Base-by-base conservation (phyloP, 495 filamentous ascomycete species). In the Chaetomidium leptoderma region DNA sequence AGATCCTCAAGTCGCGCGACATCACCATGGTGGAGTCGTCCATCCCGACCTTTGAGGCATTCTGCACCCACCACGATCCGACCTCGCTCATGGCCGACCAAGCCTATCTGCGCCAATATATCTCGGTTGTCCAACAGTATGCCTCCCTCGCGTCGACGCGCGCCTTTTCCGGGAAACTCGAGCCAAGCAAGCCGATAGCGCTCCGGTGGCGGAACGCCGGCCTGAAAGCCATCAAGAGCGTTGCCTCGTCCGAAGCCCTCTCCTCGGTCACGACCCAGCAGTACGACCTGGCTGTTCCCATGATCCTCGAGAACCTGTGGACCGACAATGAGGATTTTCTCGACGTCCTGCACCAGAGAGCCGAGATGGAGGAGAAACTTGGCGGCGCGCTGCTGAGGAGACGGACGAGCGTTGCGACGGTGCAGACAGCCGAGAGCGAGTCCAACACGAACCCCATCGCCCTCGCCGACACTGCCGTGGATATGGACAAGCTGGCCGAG, bases 11-110 rank as follows among this genome's bases (percentile, higher is more conserved):
- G 39, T 91, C 89, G 29, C 80, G 85, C 66, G 89, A 95, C 71
- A 85, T 95, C 63, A 87, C 87, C 52, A 87, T 92, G 82, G 86
- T 95, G 37, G 91, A 96, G 75, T 86, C 90, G 27, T 95, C 89
- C 3, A 78, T 92, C 58, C 78, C 83, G 33, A 90, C 89, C 5
- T 96, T 95, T 64, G 85, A 87, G 65, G 84, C 85, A 9, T 92
- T 95, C 65, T 95, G 90, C 70, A 76, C 78, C 60, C 77, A 92
- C 68, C 86, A 92, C 70, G 89, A 95, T 62, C 84, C 82, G 53
- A 84, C 88, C 13, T 84, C 85, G 10, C 79, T 93, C 53, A 79
- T 88, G 13, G 87, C 85, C 48, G 90, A 95, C 66, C 88, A 92
- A 67, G 86, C 87, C 55, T 90, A 91, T 65, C 77, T 88, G 30